These are phyloP conservation scores for Colletotrichum destructivum DNA, from an alignment of 2,329 filamentous ascomycete species.

Conservation along the genomic window DNA sequence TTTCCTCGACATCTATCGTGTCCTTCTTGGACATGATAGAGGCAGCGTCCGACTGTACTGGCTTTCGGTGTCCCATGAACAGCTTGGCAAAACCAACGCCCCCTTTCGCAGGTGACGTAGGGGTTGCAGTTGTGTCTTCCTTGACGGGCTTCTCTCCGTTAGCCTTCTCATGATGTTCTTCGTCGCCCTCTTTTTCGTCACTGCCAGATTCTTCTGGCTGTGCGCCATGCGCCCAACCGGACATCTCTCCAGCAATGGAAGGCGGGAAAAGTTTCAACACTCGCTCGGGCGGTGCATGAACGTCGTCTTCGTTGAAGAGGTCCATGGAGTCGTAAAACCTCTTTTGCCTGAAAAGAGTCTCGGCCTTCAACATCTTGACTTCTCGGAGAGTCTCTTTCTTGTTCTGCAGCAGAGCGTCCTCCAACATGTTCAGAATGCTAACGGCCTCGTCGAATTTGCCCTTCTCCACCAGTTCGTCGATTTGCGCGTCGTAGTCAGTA, in stretches of 20 bases:
- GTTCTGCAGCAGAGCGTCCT: constrained; percentile 89
- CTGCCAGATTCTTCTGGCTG: constrained; percentile 64
- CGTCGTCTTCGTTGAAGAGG: constrained; percentile 86
- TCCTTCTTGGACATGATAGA: constrained; percentile 74
- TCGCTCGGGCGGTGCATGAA: constrained; percentile 89
- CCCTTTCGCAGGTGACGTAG: constrained; percentile 55
- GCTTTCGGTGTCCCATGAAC: constrained; percentile 64
- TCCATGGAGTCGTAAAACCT: constrained; percentile 91
- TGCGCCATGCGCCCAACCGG: constrained; percentile 61
- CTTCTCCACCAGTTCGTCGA: constrained; percentile 83
- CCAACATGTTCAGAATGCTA: constrained; percentile 88
- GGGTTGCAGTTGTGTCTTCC: constrained; percentile 43
- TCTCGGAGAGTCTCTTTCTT: constrained; percentile 87
- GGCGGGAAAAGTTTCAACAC: constrained; percentile 89
- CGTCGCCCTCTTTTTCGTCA: constrained; percentile 51
- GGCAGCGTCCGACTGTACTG: constrained; percentile 64
- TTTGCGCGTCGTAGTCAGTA: constrained; percentile 90
- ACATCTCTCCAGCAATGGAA: constrained; percentile 86
- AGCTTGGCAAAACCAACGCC: constrained; percentile 68
- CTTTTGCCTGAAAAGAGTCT: constrained; percentile 83
- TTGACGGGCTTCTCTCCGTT: constrained; percentile 51
- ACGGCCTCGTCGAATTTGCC: constrained; percentile 91
- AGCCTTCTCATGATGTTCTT: constrained; percentile 53
- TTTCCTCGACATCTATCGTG: constrained; percentile 67
- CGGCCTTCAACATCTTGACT: constrained; percentile 93